A percentile compares a stretch with the other conserved stretches of the same genome.
Conservation (phyloP, 106 monocot species). For the Allium fistulosum region DNA sequence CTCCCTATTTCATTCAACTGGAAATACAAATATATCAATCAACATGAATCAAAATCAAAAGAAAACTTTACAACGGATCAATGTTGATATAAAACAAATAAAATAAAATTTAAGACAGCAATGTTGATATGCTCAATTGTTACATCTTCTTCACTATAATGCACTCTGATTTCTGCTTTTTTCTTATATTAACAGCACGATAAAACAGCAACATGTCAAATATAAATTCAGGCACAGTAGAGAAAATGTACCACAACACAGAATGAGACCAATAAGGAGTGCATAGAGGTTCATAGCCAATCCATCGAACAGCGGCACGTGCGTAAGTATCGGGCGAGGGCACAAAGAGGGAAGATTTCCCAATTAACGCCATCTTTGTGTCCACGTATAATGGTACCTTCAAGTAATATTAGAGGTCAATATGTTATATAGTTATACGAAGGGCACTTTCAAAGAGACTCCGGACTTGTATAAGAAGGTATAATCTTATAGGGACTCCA, state of each 20-base stretch:
- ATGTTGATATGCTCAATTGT: too few species aligned
- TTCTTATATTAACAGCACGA: conserved; percentile 21
- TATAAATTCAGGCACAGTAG: conserved; percentile 30
- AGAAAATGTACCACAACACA: conserved; percentile 46
- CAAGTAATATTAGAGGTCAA: neutral
- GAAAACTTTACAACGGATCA: too few species aligned
- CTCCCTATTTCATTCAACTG: too few species aligned
- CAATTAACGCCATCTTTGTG: conserved; percentile 66
- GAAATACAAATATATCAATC: too few species aligned
- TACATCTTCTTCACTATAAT: too few species aligned
- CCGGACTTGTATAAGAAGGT: too few species aligned
- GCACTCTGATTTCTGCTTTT: neutral
- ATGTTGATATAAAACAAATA: too few species aligned
- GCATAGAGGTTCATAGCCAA: conserved; percentile 64
- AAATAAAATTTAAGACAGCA: too few species aligned
- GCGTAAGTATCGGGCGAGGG: conserved; percentile 63
- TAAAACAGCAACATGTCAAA: conserved; percentile 7
- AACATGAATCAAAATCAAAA: too few species aligned
- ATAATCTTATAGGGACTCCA: too few species aligned
- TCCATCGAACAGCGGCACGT: conserved; percentile 37
- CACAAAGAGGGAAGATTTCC: conserved; percentile 31
- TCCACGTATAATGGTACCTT: neutral
- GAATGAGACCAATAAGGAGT: conserved; percentile 81
- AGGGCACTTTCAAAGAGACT: too few species aligned
- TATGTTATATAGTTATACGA: too few species aligned